phyloP scores from a whole-genome alignment of 495 filamentous ascomycete species.

The Penicillium desertorum region DNA sequence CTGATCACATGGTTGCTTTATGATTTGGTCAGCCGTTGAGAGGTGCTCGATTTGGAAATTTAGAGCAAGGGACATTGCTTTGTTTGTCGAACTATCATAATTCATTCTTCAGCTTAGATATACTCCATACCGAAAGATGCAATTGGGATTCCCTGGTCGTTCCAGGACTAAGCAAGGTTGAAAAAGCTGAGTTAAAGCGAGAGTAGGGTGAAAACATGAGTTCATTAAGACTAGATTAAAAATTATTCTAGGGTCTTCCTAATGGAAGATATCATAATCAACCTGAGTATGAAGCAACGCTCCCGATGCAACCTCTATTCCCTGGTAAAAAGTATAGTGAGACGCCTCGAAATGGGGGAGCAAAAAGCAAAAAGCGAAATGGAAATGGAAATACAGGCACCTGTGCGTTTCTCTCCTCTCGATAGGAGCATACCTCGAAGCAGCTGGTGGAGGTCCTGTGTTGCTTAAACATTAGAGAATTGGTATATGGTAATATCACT shows the following conservation, averaged over 20 bases:
- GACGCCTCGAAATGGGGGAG: background rate
- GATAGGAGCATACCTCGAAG: background rate
- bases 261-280: background rate
- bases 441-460: background rate
- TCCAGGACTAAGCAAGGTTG: constrained; percentile 52
- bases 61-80: background rate
- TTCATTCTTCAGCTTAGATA: background rate
- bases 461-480: constrained; percentile 15
- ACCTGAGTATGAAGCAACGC: background rate
- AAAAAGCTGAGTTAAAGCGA: constrained; percentile 55
- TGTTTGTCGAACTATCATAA: background rate
- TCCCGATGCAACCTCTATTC: background rate
- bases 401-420: background rate
- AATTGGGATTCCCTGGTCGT: constrained; percentile 24
- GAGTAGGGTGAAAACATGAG: constrained; percentile 27
- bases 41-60: background rate
- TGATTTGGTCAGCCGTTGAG: background rate
- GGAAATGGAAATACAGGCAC: background rate
- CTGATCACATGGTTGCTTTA: background rate
- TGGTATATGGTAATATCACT: constrained; percentile 8
- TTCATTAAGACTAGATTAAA: constrained; percentile 3
- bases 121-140: too few relatives aligned
- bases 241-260: background rate
- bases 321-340: background rate
- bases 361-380: background rate